Evolutionary conservation across 164 flowering plant genomes (phyloP).

Genomic region (Aristolochia fimbriata): DNA sequence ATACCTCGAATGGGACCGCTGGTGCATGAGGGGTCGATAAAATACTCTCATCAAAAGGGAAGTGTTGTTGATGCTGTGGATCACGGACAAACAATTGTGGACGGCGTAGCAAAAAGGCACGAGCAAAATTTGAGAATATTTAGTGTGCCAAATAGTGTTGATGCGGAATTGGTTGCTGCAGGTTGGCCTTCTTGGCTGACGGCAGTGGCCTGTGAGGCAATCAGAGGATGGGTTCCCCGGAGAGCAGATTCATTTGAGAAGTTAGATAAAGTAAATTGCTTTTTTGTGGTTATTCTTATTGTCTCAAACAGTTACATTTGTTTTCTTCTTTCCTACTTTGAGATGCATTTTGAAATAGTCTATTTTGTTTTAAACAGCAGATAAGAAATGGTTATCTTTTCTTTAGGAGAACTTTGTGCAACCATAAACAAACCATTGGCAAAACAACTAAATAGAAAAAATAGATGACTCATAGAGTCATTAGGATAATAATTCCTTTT

Average conservation of each 20-base stretch:
- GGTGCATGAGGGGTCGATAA: slow-evolving; percentile 6
- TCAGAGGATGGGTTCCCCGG: slow-evolving; percentile 30
- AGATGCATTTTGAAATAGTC: too few species aligned
- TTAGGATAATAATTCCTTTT: too few species aligned
- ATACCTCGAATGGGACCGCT: background rate
- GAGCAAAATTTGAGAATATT: slow-evolving; percentile 12
- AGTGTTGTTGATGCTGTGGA: slow-evolving; percentile 15
- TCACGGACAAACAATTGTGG: slow-evolving; percentile 10
- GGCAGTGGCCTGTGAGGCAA: slow-evolving; percentile 28
- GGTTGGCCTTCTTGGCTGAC: slow-evolving; percentile 35
- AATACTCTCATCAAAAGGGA: slow-evolving; percentile 14
- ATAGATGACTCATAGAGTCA: too few species aligned
- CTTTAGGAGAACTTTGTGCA: too few species aligned
- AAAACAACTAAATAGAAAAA: too few species aligned
- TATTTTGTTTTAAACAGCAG: too few species aligned
- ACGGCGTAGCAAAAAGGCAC: slow-evolving; percentile 9
- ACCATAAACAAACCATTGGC: too few species aligned
- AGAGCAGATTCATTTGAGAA: slow-evolving; percentile 31
- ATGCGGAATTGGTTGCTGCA: slow-evolving; percentile 15
- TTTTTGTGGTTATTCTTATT: background rate
- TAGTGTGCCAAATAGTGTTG: slow-evolving; percentile 16
- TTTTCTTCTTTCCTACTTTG: background rate
- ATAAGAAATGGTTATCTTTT: too few species aligned
- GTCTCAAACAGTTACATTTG: background rate
- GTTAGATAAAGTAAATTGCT: slow-evolving; percentile 26